Evolutionary conservation across 805 yeast genomes (phyloP), one percentile per base, ranked within the genome.

Genomic region (Ogataea henricii): DNA sequence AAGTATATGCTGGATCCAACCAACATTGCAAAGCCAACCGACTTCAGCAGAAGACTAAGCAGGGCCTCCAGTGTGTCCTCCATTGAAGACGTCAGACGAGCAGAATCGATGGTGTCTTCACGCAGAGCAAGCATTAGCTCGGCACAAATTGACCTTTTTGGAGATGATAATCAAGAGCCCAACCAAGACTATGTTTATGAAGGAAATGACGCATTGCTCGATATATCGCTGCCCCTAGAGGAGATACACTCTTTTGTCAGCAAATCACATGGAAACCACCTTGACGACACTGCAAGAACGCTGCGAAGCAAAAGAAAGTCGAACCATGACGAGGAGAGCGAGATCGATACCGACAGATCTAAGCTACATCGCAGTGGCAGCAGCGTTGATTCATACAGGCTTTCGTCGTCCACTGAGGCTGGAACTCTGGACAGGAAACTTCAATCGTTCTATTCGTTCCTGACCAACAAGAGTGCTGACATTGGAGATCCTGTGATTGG

Each of bases 81-180:
- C 3, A 57, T 62, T 35, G 66, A 62, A 54, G 53, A 48, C 20
- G 64, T 57, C 18, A 53, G 66, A 55, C 43, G 64, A 17, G 59
- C 56, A 7, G 43, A 26, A 18, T 42, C 48, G 2, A 44, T 35
- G 22, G 37, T 47, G 9, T 46, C 52, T 7, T 51, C 57, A 4
- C 52, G 57, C 16, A 39, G 58, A 37, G 51, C 30, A 2, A 49
- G 54, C 34, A 40, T 49, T n/a, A 43, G 51, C 6, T 42, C 52
- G 6, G 48, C 52, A 26, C 52, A 53, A 16, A 47, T 53, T 18
- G 49, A 39, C 12, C 18, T 49, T 25, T 29, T 45, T 21, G 30
- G 39, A 43, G 7, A 17, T 22, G 46, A 40, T 10, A 13, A 14
- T 10, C 6, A 7, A 8, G 40, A 26, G 3, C 20, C 26, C 9